Percentiles rank a stretch among this genome's conserved stretches.
Conservation (phyloP, 768 basidiomycete species). For the Kwoniella shandongensis region DNA sequence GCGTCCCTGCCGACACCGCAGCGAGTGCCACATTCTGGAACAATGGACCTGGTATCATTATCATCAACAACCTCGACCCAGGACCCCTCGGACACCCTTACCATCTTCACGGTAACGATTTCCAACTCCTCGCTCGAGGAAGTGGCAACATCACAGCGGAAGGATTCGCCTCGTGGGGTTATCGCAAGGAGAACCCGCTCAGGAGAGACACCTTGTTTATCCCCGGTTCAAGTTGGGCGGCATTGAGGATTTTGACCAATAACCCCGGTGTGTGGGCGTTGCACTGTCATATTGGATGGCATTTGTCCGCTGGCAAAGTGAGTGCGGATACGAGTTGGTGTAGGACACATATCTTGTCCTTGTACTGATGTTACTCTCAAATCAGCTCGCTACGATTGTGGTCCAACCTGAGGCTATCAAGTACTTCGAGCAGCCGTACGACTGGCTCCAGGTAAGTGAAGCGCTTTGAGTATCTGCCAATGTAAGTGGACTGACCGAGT, state of each 20-base stretch:
- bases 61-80: slow-evolving; percentile 31
- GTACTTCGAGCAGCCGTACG: slow-evolving; percentile 17
- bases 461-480: not conserved
- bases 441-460: slow-evolving; percentile 28
- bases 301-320: slow-evolving; percentile 23
- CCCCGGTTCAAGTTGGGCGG: not conserved
- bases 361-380: not conserved
- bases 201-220: slow-evolving; percentile 11
- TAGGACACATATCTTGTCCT: too few species aligned
- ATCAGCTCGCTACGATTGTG: slow-evolving; percentile 25
- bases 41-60: slow-evolving; percentile 19
- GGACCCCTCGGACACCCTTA: slow-evolving; percentile 15
- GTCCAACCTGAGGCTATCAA: slow-evolving; percentile 26
- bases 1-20: slow-evolving; percentile 5
- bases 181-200: slow-evolving; percentile 1
- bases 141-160: slow-evolving; percentile 8
- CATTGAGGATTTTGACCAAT: slow-evolving; percentile 18
- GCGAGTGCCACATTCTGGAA: slow-evolving; percentile 12
- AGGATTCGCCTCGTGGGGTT: not conserved
- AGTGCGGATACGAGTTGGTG: not conserved
- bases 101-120: slow-evolving; percentile 27
- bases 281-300: slow-evolving; percentile 37
- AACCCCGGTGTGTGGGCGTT: slow-evolving; percentile 28
- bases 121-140: slow-evolving; percentile 24
- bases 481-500: not conserved